These are phyloP conservation scores for Triglochin maritima DNA, from an alignment of 106 monocot genomes.

Conservation along the genomic window DNA sequence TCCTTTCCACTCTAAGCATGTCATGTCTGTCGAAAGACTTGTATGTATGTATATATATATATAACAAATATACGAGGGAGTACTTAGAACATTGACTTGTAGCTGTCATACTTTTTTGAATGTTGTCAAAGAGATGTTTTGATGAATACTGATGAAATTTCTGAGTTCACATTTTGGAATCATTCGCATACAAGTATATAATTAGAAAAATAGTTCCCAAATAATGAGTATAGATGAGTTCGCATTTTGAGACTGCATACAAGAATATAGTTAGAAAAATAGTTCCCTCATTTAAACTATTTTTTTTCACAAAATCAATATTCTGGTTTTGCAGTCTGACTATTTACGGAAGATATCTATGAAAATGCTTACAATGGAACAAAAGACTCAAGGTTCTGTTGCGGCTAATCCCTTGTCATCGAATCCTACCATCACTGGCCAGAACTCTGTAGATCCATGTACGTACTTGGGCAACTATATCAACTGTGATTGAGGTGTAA, in stretches of 20 bases:
- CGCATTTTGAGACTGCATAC: neutral
- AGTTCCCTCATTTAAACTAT: neutral
- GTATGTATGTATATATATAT: no score
- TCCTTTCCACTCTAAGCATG: no score
- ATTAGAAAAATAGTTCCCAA: neutral
- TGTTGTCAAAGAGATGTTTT: no score
- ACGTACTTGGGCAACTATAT: neutral
- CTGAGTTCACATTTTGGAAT: no score
- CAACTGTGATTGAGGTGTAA: neutral
- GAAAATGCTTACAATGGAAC: conserved; percentile 80
- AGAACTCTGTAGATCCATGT: conserved; percentile 52
- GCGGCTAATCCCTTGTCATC: neutral
- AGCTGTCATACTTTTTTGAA: no score
- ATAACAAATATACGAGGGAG: no score
- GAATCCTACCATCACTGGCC: conserved; percentile 10
- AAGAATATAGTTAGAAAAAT: no score
- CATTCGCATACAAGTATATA: no score
- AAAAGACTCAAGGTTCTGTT: conserved; percentile 35
- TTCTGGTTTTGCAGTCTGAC: conserved; percentile 41
- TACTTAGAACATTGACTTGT: no score
- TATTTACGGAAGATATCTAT: conserved; percentile 73
- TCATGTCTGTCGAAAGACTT: no score
- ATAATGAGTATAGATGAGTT: neutral
- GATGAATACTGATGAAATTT: no score
- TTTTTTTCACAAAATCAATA: neutral